Percentiles rank a stretch among this genome's conserved stretches.
Evolutionary conservation across 306 rosid genomes (phyloP).

Genomic region (Rubus idaeus): DNA sequence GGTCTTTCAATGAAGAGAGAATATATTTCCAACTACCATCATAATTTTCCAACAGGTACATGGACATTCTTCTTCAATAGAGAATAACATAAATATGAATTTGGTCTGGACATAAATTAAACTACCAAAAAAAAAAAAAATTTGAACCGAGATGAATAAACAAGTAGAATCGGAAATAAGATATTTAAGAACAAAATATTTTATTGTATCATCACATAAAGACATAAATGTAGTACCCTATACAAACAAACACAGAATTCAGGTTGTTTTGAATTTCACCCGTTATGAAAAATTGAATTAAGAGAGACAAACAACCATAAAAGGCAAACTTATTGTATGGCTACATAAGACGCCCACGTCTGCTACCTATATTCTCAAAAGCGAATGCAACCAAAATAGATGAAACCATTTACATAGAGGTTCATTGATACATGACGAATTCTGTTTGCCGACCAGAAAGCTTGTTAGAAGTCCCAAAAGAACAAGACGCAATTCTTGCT

Average conservation of each 20-base stretch:
- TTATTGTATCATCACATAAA: conserved; percentile 39
- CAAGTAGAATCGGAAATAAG: neutral
- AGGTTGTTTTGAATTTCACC: neutral
- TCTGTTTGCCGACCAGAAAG: conserved; percentile 22
- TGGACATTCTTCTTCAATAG: too few relatives aligned
- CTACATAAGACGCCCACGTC: conserved; percentile 18
- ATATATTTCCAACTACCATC: too few relatives aligned
- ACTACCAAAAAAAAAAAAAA: too few relatives aligned
- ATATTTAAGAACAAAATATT: neutral
- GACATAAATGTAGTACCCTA: conserved; percentile 13
- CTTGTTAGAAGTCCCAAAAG: conserved; percentile 19
- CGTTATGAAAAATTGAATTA: neutral
- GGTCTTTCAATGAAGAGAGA: too few relatives aligned
- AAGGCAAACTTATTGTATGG: neutral
- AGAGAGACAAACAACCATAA: neutral
- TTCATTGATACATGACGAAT: conserved; percentile 26
- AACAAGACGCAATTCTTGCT: neutral
- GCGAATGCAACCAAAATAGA: conserved; percentile 24
- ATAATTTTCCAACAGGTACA: too few relatives aligned
- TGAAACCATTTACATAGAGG: conserved; percentile 41
- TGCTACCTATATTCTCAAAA: conserved; percentile 40
- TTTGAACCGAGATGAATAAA: neutral
- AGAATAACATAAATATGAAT: too few relatives aligned
- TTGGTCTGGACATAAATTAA: too few relatives aligned
- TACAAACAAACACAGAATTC: conserved; percentile 6